A percentile compares a stretch with the other conserved stretches of the same genome.
phyloP scores from a whole-genome alignment of 2,329 filamentous ascomycete species.

The Chaetomium strumarium region DNA sequence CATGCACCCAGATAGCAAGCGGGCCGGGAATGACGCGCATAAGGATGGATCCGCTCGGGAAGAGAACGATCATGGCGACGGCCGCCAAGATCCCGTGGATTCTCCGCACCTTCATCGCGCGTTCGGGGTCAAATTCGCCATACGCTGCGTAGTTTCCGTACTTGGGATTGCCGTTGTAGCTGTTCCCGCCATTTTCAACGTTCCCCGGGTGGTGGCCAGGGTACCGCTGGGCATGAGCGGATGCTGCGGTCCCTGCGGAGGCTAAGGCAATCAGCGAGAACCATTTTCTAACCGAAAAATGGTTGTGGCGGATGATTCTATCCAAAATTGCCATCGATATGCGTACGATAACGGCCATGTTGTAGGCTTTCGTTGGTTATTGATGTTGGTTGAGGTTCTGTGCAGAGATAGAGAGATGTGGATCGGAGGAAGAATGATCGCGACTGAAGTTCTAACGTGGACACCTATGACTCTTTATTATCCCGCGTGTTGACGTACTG shows the following conservation, averaged over 20 bases:
- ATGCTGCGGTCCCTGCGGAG: not conserved
- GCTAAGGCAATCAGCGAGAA: not conserved
- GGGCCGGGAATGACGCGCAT: constrained; percentile 36
- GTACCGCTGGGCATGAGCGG: not conserved
- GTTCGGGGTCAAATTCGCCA: constrained; percentile 12
- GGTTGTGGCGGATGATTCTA: not conserved
- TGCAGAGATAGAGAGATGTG: not conserved
- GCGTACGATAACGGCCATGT: not conserved
- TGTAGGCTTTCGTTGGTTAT: not conserved
- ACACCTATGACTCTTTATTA: too few relatives aligned
- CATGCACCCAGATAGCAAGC: constrained; percentile 35
- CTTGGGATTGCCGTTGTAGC: not conserved
- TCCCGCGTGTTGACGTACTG: too few relatives aligned
- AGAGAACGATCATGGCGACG: constrained; percentile 38
- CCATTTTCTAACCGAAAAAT: not conserved
- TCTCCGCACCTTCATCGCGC: constrained; percentile 12
- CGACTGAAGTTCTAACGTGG: too few relatives aligned
- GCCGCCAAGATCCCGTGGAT: constrained; percentile 39
- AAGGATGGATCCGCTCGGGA: constrained; percentile 40
- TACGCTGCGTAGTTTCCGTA: constrained; percentile 1
- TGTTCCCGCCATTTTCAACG: too few relatives aligned
- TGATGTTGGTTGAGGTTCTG: too few relatives aligned
- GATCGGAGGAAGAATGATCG: too few relatives aligned
- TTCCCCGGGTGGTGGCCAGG: not conserved
- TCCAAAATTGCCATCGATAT: not conserved